phyloP scores from a whole-genome alignment of 345 rosid genomes.

The Brassica rapa region DNA sequence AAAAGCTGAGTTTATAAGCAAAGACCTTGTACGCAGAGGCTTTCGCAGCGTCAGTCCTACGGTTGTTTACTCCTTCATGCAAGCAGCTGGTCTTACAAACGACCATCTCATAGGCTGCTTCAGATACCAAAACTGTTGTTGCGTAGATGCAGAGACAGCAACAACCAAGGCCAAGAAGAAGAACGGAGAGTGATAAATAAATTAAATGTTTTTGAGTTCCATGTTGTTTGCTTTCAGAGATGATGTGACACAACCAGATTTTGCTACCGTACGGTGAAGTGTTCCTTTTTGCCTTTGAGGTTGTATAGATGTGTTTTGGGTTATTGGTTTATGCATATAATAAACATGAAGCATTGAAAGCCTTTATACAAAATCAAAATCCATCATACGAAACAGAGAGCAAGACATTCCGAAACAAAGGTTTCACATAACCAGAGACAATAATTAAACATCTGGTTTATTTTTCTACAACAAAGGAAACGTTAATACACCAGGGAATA shows the following conservation, averaged over 20 bases:
- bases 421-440: slow-evolving; percentile 29
- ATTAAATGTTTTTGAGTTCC: slow-evolving; percentile 5
- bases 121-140: slow-evolving; percentile 78
- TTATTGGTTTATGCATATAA: background rate
- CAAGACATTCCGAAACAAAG: slow-evolving; percentile 10
- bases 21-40: slow-evolving; percentile 92
- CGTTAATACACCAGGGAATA: background rate
- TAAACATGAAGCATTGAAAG: slow-evolving; percentile 8
- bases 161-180: slow-evolving; percentile 35
- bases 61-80: slow-evolving; percentile 88
- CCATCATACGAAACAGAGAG: slow-evolving; percentile 19
- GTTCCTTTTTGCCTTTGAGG: background rate
- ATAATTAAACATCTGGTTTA: slow-evolving; percentile 1
- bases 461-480: background rate
- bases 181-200: slow-evolving; percentile 28
- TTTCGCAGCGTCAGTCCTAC: slow-evolving; percentile 92
- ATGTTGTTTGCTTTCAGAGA: slow-evolving; percentile 21
- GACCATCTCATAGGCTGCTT: slow-evolving; percentile 88
- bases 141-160: slow-evolving; percentile 44
- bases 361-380: slow-evolving; percentile 25
- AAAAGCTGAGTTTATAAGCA: slow-evolving; percentile 89
- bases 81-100: slow-evolving; percentile 74
- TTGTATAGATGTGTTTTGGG: slow-evolving; percentile 19
- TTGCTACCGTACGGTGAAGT: slow-evolving; percentile 4
- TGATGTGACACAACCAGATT: slow-evolving; percentile 14